A percentile compares a stretch with the other conserved stretches of the same genome.
Conservation (phyloP, 2,329 filamentous ascomycete species). For the Berkeleyomyces basicola region DNA sequence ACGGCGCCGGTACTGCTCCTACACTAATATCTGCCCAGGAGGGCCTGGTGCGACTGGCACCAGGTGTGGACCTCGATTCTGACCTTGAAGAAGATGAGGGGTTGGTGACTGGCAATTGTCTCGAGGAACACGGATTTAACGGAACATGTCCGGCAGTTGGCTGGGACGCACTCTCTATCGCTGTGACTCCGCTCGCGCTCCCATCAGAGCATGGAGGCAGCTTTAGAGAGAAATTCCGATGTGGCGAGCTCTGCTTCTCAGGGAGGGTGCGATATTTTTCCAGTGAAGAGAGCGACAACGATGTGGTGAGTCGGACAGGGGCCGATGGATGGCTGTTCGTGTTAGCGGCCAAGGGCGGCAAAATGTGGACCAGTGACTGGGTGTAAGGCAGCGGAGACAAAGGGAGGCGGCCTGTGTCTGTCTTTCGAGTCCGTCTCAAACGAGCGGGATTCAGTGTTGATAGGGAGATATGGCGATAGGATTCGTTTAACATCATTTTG, state of each 20-base stretch:
- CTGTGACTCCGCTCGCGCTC: too few species aligned
- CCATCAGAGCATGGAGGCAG: not conserved
- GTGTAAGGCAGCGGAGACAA: not conserved
- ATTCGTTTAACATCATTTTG: not conserved
- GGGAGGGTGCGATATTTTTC: not conserved
- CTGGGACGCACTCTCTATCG: not conserved
- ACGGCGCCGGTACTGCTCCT: not conserved
- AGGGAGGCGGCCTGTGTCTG: not conserved
- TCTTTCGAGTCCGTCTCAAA: not conserved
- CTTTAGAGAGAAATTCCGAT: slow-evolving; percentile 8
- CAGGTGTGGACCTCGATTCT: not conserved
- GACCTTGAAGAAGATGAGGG: not conserved
- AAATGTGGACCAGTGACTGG: not conserved
- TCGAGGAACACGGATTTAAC: not conserved
- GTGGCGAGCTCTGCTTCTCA: not conserved
- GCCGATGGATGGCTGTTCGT: not conserved
- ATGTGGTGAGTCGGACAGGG: not conserved
- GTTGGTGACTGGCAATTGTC: not conserved
- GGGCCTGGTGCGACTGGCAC: not conserved
- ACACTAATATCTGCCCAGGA: too few species aligned
- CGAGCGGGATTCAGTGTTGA: not conserved
- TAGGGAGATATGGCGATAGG: not conserved
- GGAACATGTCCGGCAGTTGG: not conserved
- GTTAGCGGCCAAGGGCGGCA: not conserved
- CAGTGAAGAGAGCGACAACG: slow-evolving; percentile 2